Percentiles rank a stretch among this genome's conserved stretches.
Evolutionary conservation across 202 grass and related monocot genomes (phyloP).

Genomic region (Saccharum hybrid): DNA sequence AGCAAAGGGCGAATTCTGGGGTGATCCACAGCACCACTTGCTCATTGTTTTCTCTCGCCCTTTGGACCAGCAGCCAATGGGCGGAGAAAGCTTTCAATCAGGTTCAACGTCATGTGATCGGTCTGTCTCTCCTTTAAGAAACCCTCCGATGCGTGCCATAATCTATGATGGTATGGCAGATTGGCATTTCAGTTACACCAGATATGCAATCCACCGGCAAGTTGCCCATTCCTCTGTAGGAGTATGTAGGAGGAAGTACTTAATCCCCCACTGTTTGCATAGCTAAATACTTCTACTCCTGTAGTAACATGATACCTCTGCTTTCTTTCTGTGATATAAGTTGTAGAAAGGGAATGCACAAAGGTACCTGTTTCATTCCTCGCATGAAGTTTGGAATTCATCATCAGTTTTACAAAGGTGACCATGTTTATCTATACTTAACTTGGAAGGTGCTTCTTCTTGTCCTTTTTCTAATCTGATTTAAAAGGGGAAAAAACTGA

Average conservation of each 20-base stretch:
- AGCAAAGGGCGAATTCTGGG: background rate
- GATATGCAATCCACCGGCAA: background rate
- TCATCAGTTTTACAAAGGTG: background rate
- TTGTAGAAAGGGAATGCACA: background rate
- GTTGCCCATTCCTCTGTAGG: background rate
- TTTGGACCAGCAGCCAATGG: constrained; percentile 31
- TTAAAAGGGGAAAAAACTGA: background rate
- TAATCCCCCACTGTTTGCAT: background rate
- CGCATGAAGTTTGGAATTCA: background rate
- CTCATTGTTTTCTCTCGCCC: constrained; percentile 1
- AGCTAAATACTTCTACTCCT: too few relatives aligned
- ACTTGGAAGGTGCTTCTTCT: background rate
- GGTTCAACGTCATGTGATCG: constrained; percentile 24
- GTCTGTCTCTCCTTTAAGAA: constrained; percentile 14
- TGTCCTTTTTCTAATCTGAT: background rate
- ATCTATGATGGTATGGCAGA: background rate
- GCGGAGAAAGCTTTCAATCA: constrained; percentile 17
- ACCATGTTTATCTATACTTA: background rate
- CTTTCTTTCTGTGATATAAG: background rate
- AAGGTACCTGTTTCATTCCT: background rate
- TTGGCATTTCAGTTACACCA: constrained; percentile 8
- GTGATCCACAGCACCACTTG: background rate
- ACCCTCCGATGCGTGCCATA: background rate
- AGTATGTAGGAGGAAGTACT: too few relatives aligned
- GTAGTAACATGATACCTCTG: too few relatives aligned